Conservation (phyloP, 305 asterid genomes). For the Solanum aculeatissimum region DNA sequence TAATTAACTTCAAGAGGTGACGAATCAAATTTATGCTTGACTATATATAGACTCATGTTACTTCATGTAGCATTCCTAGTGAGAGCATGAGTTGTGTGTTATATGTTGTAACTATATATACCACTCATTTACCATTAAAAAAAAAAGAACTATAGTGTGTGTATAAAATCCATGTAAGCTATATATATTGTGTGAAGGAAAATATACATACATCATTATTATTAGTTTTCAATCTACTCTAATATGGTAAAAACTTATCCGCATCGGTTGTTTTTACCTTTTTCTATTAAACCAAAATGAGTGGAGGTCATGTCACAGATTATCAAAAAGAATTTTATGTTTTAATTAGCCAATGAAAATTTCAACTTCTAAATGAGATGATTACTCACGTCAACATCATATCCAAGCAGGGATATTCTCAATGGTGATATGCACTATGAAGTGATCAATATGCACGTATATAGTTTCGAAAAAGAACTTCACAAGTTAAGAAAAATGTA, state of each 20-base stretch:
- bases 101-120: too few species aligned
- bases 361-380: not conserved
- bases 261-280: not conserved
- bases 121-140: too few species aligned
- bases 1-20: not conserved
- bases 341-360: too few species aligned
- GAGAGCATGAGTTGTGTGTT: too few species aligned
- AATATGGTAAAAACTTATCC: not conserved
- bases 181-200: not conserved
- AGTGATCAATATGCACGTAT: not conserved
- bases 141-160: too few species aligned
- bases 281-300: too few species aligned
- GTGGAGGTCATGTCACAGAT: too few species aligned
- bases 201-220: not conserved
- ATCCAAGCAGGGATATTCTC: not conserved
- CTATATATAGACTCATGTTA: too few species aligned
- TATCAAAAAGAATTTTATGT: too few species aligned
- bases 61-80: too few species aligned
- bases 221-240: not conserved
- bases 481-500: not conserved
- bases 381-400: not conserved
- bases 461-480: not conserved
- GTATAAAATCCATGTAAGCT: too few species aligned
- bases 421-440: not conserved
- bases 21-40: not conserved